These are phyloP conservation scores for Ustulina deusta DNA, from an alignment of 2,329 filamentous ascomycete species.

Conservation along the genomic window DNA sequence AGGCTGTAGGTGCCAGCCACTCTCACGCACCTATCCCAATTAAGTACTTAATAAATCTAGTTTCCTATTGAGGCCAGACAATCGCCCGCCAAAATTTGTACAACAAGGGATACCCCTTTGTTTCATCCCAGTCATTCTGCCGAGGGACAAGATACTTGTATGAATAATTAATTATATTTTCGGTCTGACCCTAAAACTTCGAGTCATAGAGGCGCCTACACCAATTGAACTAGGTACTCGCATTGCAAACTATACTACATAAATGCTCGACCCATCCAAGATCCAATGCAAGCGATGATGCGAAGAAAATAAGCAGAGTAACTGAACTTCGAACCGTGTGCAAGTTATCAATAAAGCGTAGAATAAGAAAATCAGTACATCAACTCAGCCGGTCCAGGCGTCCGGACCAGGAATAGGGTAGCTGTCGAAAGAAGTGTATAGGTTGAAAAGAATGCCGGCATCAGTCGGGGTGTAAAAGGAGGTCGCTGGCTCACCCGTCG, in stretches of 20 bases:
- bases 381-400: constrained; percentile 31
- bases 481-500: constrained; percentile 62
- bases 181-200: too few relatives aligned
- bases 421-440: constrained; percentile 56
- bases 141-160: too few relatives aligned
- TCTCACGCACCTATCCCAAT: too few relatives aligned
- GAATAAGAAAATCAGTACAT: neutral
- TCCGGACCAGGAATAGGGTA: constrained; percentile 47
- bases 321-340: neutral
- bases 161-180: too few relatives aligned
- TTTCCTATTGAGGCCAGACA: too few relatives aligned
- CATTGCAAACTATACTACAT: neutral
- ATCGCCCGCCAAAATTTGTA: too few relatives aligned
- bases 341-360: neutral
- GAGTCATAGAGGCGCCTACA: too few relatives aligned
- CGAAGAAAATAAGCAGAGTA: neutral
- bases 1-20: too few relatives aligned
- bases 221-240: too few relatives aligned
- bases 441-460: constrained; percentile 66
- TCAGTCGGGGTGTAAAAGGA: constrained; percentile 65
- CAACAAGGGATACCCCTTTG: too few relatives aligned
- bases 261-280: neutral
- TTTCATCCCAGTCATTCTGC: too few relatives aligned
- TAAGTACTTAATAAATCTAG: too few relatives aligned
- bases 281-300: neutral